Conservation (phyloP, 73 alveolate genomes). For the Uronychia binucleata region DNA sequence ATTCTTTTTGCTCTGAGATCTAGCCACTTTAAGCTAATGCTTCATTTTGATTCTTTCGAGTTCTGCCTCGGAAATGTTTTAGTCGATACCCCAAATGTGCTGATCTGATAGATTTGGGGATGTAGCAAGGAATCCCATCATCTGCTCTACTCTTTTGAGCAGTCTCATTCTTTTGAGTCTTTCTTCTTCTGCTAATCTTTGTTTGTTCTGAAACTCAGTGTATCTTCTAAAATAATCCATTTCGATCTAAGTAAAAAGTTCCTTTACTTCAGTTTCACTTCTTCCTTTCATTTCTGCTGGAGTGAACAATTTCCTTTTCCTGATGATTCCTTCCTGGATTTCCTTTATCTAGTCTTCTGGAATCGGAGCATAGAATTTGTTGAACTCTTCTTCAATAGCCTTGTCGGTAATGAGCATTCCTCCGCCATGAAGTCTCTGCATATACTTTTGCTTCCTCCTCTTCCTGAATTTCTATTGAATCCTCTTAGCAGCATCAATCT, state of each 20-base stretch:
- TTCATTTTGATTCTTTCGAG: slow-evolving; percentile 27
- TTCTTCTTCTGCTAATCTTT: background rate
- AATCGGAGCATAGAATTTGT: background rate
- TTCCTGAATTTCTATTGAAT: background rate
- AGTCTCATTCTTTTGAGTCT: slow-evolving; percentile 13
- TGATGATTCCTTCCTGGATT: background rate
- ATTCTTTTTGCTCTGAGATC: slow-evolving; percentile 39
- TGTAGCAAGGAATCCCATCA: slow-evolving; percentile 9
- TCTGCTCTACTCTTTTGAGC: slow-evolving; percentile 19
- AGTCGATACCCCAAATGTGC: background rate
- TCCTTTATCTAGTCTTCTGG: background rate
- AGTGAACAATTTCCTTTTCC: background rate
- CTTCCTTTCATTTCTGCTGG: background rate
- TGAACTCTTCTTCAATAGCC: background rate
- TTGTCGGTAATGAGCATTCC: background rate
- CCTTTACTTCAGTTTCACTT: background rate
- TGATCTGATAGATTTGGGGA: background rate
- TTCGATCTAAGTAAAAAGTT: background rate
- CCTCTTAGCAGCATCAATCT: background rate
- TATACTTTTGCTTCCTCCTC: background rate
- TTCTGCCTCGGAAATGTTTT: slow-evolving; percentile 4
- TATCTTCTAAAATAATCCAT: background rate
- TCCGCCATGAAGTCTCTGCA: background rate
- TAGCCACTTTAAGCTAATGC: slow-evolving; percentile 31
- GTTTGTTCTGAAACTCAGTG: slow-evolving; percentile 4